These are phyloP conservation scores for Phytomonas serpens DNA, from an alignment of 208 protist genomes.

Conservation along the genomic window DNA sequence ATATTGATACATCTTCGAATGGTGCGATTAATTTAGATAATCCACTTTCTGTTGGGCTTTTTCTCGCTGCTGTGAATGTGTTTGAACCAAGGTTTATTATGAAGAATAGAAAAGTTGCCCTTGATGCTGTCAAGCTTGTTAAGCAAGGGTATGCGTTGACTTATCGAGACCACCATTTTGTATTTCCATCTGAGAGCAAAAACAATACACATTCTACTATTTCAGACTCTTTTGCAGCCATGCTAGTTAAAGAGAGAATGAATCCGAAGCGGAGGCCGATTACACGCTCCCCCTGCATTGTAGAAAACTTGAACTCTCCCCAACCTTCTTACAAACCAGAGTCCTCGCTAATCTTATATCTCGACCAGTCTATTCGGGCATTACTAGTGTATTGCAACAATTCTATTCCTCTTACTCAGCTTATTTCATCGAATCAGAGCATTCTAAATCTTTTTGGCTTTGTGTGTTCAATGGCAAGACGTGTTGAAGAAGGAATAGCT, in stretches of 20 bases:
- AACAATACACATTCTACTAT: not conserved
- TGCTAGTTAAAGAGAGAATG: not conserved
- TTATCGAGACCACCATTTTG: conserved; percentile 34
- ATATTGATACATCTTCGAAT: conserved; percentile 1
- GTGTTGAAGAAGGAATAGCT: conserved; percentile 29
- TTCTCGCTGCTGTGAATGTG: conserved; percentile 51
- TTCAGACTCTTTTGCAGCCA: not conserved
- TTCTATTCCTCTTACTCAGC: conserved; percentile 42
- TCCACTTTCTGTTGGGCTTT: conserved; percentile 39
- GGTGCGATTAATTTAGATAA: conserved; percentile 40
- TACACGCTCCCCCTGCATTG: not conserved
- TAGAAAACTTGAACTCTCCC: not conserved
- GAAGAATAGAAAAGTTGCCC: conserved; percentile 42
- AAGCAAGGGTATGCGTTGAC: conserved; percentile 61
- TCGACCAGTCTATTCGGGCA: conserved; percentile 59
- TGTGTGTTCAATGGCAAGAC: conserved; percentile 48
- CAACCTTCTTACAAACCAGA: conserved; percentile 16
- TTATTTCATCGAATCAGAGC: conserved; percentile 33
- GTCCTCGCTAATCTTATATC: conserved; percentile 23
- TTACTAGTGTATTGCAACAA: conserved; percentile 82
- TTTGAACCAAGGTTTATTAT: conserved; percentile 57
- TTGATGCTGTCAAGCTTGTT: conserved; percentile 60
- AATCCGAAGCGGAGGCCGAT: not conserved
- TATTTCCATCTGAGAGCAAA: not conserved
- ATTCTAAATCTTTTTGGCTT: conserved; percentile 57